Evolutionary conservation across 805 yeast species (phyloP), one percentile per base, ranked within the genome.

Genomic region (Kurtzmaniella cleridarum): DNA sequence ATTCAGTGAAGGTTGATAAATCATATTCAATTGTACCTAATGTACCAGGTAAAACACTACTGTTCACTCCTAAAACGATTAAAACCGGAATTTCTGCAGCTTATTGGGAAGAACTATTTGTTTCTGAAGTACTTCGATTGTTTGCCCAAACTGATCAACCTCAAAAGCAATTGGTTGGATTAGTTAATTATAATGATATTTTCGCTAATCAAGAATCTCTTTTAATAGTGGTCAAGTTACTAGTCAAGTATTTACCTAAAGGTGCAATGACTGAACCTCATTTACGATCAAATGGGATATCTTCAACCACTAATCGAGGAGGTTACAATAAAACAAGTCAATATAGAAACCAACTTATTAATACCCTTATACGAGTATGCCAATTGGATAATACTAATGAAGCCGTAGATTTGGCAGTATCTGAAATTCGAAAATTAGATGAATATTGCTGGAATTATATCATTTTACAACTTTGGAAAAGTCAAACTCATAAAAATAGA

Each of bases 91-190:
- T 54, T 5, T 27, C 41, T 2, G 20, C 28, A 1, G 17, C 26
- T 3, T 56, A 73, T 24, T 83, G 90, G 90, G 68, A 66, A 10
- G 89, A 83, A 49, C 58, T 81, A 1, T 75, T 71, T 41, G 81
- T 78, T 2, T 76, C 84, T 26, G 64, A 73, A 13, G 49, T 81
- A 20, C 69, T 84, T 20, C 63, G 93, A 46, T 61, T 76, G 8
- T 51, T 80, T 7, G 45, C 71, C n/a, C 73, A 72, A 15, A 64
- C 76, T 30, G 78, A 72, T 41, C 79, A 78, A 46, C 62, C 73
- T 2, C 71, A 76, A 15, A 62, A 78, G 38, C 81, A 74, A 46
- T 47, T 78, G 10, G 80, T 85, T 0, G 86, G 84, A 1, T 60
- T 73, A 64, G 57, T 82, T 63, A 56, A 71, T 61, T 47, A 73